Percentiles rank a stretch among this genome's conserved stretches.
Conservation (phyloP, 305 asterid genomes). For the Fraxinus velutina region DNA sequence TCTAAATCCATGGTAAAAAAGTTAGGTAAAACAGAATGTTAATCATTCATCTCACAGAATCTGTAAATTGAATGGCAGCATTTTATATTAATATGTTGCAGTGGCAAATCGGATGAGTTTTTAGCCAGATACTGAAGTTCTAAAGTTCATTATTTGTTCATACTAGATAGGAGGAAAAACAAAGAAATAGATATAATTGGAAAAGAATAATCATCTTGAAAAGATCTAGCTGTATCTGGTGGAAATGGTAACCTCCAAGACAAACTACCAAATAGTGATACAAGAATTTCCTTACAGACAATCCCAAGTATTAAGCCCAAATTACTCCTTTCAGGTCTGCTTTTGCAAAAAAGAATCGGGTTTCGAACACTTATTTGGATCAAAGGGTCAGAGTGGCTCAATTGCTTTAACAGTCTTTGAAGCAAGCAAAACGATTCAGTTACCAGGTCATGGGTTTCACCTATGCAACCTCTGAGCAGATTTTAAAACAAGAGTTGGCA, state of each 20-base stretch:
- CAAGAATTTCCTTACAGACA: background rate
- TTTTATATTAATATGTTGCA: background rate
- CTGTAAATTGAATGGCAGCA: background rate
- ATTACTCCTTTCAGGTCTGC: background rate
- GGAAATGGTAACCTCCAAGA: background rate
- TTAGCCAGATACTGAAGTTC: conserved; percentile 1
- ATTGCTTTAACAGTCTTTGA: background rate
- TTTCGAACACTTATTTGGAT: background rate
- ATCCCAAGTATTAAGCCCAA: background rate
- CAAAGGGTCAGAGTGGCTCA: background rate
- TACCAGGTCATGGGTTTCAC: background rate
- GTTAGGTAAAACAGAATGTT: background rate
- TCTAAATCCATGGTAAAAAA: conserved; percentile 40
- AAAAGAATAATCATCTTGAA: background rate
- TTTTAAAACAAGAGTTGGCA: background rate
- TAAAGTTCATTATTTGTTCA: conserved; percentile 1
- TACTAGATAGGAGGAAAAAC: conserved; percentile 6
- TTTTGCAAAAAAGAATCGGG: background rate
- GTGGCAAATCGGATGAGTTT: background rate
- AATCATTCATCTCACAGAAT: conserved; percentile 8
- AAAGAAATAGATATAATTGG: background rate
- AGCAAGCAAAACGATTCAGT: background rate
- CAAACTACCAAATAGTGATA: background rate
- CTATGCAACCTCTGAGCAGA: background rate
- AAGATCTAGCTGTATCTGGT: background rate